Evolutionary conservation across 805 yeast species (phyloP).

Genomic region (Pichia scutulata): DNA sequence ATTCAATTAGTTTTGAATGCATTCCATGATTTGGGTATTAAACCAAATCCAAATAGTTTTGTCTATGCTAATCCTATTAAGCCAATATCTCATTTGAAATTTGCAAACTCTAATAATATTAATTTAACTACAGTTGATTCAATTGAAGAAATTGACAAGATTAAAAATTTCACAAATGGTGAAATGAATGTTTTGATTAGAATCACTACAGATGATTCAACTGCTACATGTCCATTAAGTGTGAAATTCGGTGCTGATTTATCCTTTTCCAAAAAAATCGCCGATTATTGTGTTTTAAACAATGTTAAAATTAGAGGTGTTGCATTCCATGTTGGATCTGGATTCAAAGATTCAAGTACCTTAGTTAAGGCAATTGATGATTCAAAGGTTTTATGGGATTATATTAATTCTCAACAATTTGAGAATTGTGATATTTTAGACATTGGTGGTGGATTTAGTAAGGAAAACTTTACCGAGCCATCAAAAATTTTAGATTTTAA

Average conservation of each 20-base stretch:
- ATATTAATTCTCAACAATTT: constrained; percentile 38
- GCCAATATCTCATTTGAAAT: constrained; percentile 71
- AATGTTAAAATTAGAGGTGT: constrained; percentile 70
- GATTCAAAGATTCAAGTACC: constrained; percentile 67
- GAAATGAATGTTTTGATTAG: constrained; percentile 73
- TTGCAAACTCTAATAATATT: constrained; percentile 51
- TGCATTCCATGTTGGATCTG: constrained; percentile 94
- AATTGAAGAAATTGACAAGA: constrained; percentile 71
- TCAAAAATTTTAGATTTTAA: constrained; percentile 50
- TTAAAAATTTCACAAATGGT: constrained; percentile 36
- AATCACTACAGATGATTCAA: constrained; percentile 81
- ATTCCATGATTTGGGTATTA: neutral
- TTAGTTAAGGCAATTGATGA: constrained; percentile 66
- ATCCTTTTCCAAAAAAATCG: constrained; percentile 42
- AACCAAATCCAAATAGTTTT: constrained; percentile 54
- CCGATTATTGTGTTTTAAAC: constrained; percentile 53
- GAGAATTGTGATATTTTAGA: constrained; percentile 48
- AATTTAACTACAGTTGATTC: constrained; percentile 85
- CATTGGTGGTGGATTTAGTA: constrained; percentile 90
- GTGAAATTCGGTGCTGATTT: constrained; percentile 84
- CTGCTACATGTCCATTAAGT: constrained; percentile 78
- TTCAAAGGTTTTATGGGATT: constrained; percentile 59
- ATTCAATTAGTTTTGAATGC: constrained; percentile 52
- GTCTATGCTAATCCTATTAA: constrained; percentile 94
- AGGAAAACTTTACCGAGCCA: constrained; percentile 48